Percentiles rank a stretch among this genome's conserved stretches.
These are phyloP conservation scores for Sporothrix phasma DNA, from an alignment of 2,329 filamentous ascomycete species.

Conservation along the genomic window DNA sequence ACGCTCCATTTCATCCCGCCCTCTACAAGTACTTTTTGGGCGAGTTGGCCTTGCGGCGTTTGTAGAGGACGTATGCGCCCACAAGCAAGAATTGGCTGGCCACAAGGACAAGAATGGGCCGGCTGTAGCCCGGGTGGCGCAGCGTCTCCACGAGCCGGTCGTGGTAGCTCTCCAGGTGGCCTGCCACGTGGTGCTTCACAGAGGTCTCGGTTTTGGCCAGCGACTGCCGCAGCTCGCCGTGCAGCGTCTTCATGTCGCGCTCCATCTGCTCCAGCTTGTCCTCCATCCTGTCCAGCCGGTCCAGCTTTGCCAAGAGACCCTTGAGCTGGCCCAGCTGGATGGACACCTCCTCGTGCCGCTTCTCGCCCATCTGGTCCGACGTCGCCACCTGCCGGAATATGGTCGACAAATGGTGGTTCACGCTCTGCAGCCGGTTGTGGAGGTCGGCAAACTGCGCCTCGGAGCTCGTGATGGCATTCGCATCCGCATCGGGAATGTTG, in stretches of 20 bases:
- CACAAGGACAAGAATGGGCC: conserved; percentile 59
- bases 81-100: conserved; percentile 64
- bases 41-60: conserved; percentile 60
- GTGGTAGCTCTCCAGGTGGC: conserved; percentile 33
- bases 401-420: conserved; percentile 57
- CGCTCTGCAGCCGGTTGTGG: conserved; percentile 68
- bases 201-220: conserved; percentile 41
- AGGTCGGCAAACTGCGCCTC: conserved; percentile 69
- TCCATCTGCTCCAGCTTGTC: conserved; percentile 42
- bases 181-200: conserved; percentile 40
- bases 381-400: conserved; percentile 49
- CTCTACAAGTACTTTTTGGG: conserved; percentile 86
- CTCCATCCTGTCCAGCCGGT: conserved; percentile 34
- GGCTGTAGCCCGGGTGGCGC: conserved; percentile 40
- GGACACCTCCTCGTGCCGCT: conserved; percentile 46
- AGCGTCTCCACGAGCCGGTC: conserved; percentile 36
- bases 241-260: conserved; percentile 48
- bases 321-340: conserved; percentile 38
- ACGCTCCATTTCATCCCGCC: background rate
- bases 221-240: conserved; percentile 43
- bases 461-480: conserved; percentile 40
- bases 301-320: conserved; percentile 34
- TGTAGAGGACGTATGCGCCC: conserved; percentile 64
- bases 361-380: conserved; percentile 41
- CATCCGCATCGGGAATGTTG: conserved; percentile 37